Evolutionary conservation across 495 filamentous ascomycete species (phyloP).

Genomic region (Penicillium fimorum): DNA sequence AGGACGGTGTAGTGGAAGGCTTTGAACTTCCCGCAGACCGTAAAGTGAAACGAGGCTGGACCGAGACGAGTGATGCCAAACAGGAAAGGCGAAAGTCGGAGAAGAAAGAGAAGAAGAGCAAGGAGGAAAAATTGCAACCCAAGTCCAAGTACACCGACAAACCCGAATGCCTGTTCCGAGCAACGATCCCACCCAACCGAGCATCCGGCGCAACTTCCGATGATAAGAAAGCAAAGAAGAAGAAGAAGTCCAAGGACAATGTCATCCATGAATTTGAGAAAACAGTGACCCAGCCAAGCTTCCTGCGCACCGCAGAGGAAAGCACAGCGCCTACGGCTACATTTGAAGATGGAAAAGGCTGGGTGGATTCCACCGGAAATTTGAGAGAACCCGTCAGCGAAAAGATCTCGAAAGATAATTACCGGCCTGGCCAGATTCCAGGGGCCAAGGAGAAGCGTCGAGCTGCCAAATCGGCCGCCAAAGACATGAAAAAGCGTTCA

Average conservation of each 20-base stretch:
- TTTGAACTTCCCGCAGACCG: slow-evolving; percentile 69
- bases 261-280: slow-evolving; percentile 81
- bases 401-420: slow-evolving; percentile 33
- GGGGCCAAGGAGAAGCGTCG: slow-evolving; percentile 41
- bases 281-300: slow-evolving; percentile 72
- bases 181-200: slow-evolving; percentile 67
- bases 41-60: slow-evolving; percentile 90
- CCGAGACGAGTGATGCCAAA: slow-evolving; percentile 56
- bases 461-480: slow-evolving; percentile 7
- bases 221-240: slow-evolving; percentile 49
- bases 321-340: slow-evolving; percentile 32
- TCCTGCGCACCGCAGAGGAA: slow-evolving; percentile 55
- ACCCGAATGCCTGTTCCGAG: slow-evolving; percentile 77
- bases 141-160: slow-evolving; percentile 77
- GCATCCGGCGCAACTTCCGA: slow-evolving; percentile 26
- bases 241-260: slow-evolving; percentile 52
- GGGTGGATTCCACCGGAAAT: slow-evolving; percentile 78
- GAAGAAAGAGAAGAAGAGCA: slow-evolving; percentile 50
- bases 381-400: slow-evolving; percentile 60
- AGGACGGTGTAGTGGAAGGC: slow-evolving; percentile 63
- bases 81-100: slow-evolving; percentile 48
- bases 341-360: slow-evolving; percentile 72
- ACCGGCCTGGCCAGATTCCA: slow-evolving; percentile 36
- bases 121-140: slow-evolving; percentile 56
- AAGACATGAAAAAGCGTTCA: slow-evolving; percentile 6